These are phyloP conservation scores for Pseudogymnoascus pannorum DNA, from an alignment of 2,329 filamentous ascomycete genomes.

Conservation along the genomic window DNA sequence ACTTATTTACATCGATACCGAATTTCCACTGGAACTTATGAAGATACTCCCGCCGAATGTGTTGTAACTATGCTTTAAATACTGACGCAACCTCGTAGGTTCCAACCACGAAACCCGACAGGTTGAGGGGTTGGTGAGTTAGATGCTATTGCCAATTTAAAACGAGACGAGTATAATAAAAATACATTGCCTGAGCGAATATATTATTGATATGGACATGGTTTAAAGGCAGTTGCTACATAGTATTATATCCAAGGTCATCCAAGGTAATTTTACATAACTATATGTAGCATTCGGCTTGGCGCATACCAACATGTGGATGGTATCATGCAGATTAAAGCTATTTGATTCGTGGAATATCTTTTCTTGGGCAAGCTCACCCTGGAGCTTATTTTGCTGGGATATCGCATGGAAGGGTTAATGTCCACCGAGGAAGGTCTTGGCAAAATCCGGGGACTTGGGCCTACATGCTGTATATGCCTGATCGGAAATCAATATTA, in stretches of 20 bases:
- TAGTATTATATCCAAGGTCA: neutral
- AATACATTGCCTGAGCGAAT: no score
- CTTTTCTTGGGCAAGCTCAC: neutral
- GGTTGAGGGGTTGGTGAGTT: neutral
- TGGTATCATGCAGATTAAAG: neutral
- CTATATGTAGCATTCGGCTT: neutral
- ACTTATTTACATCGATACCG: no score
- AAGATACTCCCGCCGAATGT: no score
- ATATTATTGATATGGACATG: neutral
- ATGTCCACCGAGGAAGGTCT: neutral
- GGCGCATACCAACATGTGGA: no score
- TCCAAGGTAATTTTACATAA: neutral
- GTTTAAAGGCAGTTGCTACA: neutral
- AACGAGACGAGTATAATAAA: no score
- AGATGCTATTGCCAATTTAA: neutral
- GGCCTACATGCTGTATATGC: neutral
- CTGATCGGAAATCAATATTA: neutral
- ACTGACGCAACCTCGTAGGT: no score
- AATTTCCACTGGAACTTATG: no score
- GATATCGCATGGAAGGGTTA: neutral
- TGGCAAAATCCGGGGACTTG: neutral
- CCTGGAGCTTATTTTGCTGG: neutral
- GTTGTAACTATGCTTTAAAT: no score
- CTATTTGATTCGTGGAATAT: conserved; percentile 1
- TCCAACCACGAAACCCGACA: no score